phyloP scores from a whole-genome alignment of 2,329 filamentous ascomycete species.

The Moelleriella libera region DNA sequence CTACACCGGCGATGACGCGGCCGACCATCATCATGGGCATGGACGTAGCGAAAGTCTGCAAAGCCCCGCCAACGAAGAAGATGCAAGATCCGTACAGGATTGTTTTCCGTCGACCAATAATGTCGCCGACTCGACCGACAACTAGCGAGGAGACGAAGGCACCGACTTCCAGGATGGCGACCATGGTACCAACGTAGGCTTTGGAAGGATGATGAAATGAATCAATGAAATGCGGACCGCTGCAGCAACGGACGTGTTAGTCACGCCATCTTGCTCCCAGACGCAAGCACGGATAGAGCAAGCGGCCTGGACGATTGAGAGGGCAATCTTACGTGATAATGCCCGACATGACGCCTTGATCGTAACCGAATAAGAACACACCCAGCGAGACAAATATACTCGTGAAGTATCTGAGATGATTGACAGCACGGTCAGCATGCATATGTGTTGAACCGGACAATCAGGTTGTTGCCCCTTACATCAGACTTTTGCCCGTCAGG shows the following conservation, averaged over 20 bases:
- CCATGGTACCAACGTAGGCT: constrained; percentile 89
- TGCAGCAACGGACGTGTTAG: constrained; percentile 19
- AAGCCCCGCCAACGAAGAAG: constrained; percentile 70
- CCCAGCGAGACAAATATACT: constrained; percentile 81
- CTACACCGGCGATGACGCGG: constrained; percentile 70
- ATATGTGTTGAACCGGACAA: neutral
- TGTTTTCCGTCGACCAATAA: constrained; percentile 77
- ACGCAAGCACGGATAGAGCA: neutral
- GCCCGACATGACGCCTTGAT: constrained; percentile 78
- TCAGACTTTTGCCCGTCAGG: constrained; percentile 85
- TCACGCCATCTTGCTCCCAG: neutral
- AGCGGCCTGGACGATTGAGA: neutral
- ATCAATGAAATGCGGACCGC: constrained; percentile 74
- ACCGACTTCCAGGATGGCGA: constrained; percentile 89
- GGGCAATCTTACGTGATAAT: constrained; percentile 43
- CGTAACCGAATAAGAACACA: constrained; percentile 81
- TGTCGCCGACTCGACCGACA: constrained; percentile 80
- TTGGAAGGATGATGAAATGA: constrained; percentile 84
- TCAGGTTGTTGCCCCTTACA: constrained; percentile 39
- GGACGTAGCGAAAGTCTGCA: constrained; percentile 68
- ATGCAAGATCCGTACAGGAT: constrained; percentile 89
- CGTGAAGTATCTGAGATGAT: constrained; percentile 64
- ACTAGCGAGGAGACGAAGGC: constrained; percentile 80
- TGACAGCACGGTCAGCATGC: neutral
- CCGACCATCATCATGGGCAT: constrained; percentile 86